phyloP scores from a whole-genome alignment of 169 alveolate species.

The Eimeria necatrix region DNA sequence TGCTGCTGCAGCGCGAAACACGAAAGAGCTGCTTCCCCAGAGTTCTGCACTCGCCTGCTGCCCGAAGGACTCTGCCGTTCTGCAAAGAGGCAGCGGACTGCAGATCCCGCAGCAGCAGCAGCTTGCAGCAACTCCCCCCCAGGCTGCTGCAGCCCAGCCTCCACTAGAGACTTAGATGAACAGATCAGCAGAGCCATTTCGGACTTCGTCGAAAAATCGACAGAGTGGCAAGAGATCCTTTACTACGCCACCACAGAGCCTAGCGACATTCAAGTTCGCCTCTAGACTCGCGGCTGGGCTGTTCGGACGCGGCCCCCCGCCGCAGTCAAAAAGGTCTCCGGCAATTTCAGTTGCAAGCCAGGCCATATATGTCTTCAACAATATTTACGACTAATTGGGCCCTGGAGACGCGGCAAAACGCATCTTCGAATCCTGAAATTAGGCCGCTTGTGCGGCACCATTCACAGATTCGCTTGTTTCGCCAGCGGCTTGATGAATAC shows the following conservation, averaged over 20 bases:
- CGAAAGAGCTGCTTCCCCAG: neutral
- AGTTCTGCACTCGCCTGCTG: neutral
- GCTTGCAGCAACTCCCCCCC: neutral
- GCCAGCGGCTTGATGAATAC: neutral
- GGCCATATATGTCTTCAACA: too few relatives aligned
- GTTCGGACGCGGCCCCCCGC: neutral
- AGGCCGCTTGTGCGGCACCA: too few relatives aligned
- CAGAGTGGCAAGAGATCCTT: constrained; percentile 8
- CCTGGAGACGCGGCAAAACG: too few relatives aligned
- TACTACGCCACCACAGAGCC: constrained; percentile 43
- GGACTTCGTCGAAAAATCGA: neutral
- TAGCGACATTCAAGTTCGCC: neutral
- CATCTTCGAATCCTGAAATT: too few relatives aligned
- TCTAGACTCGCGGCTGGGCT: neutral
- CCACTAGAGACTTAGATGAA: neutral
- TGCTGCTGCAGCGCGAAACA: neutral
- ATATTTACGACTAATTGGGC: too few relatives aligned
- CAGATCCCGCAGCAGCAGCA: neutral
- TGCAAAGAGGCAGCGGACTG: constrained; percentile 30
- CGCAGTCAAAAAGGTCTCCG: too few relatives aligned
- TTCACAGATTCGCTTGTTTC: neutral
- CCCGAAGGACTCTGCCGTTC: neutral
- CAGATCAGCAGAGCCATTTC: neutral
- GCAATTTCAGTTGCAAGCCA: too few relatives aligned
- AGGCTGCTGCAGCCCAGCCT: neutral